Evolutionary conservation across 2,329 filamentous ascomycete genomes (phyloP).

Genomic region (Claviceps citrina): DNA sequence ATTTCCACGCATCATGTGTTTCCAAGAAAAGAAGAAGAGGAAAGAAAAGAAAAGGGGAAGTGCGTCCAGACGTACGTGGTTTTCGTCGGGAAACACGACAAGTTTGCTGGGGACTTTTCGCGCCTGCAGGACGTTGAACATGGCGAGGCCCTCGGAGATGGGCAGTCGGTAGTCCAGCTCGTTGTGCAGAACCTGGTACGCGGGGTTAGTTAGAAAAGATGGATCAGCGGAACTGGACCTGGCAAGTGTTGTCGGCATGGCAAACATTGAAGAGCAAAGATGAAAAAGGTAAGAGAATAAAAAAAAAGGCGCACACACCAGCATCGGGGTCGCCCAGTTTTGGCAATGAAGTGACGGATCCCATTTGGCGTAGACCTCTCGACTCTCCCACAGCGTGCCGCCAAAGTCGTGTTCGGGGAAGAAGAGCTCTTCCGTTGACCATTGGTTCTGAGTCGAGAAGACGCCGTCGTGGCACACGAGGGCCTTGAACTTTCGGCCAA

Average conservation of each 20-base stretch:
- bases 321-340: conserved; percentile 73
- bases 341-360: conserved; percentile 48
- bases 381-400: conserved; percentile 44
- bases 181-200: conserved; percentile 54
- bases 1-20: neutral
- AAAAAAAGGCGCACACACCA: conserved; percentile 37
- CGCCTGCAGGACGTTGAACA: conserved; percentile 74
- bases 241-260: no score
- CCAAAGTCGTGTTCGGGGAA: conserved; percentile 55
- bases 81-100: conserved; percentile 65
- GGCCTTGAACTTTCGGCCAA: conserved; percentile 74
- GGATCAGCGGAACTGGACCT: no score
- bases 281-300: neutral
- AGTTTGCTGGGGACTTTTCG: conserved; percentile 62
- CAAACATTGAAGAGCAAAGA: neutral
- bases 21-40: neutral
- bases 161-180: conserved; percentile 81
- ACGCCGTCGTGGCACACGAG: conserved; percentile 81
- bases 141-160: conserved; percentile 67
- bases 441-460: conserved; percentile 55
- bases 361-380: conserved; percentile 51
- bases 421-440: conserved; percentile 53
- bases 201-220: neutral
- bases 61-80: conserved; percentile 26
- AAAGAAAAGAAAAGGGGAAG: no score